Evolutionary conservation across 208 protist species (phyloP).

Genomic region (Leishmania mexicana): DNA sequence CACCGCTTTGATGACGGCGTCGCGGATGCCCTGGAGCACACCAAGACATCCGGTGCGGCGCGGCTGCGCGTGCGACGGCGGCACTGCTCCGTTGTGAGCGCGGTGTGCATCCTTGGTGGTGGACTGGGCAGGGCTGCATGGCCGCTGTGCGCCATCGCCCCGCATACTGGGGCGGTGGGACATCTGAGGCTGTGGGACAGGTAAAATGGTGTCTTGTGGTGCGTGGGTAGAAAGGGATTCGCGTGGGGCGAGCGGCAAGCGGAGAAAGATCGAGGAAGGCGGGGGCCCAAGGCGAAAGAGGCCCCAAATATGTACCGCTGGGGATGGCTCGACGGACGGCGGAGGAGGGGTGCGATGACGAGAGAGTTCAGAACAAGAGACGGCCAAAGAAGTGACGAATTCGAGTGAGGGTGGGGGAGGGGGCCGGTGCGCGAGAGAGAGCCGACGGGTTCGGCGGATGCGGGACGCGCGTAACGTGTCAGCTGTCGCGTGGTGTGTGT

Average conservation of each 20-base stretch:
- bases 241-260: no score
- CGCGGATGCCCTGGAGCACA: not conserved
- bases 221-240: not conserved
- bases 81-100: not conserved
- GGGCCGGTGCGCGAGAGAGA: not conserved
- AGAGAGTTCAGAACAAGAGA: not conserved
- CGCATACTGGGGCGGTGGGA: not conserved
- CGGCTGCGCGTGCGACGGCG: constrained; percentile 3
- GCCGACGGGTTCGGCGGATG: not conserved
- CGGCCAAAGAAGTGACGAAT: not conserved
- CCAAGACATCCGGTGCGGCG: constrained; percentile 5
- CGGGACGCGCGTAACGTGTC: not conserved
- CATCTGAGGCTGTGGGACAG: not conserved
- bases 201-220: not conserved
- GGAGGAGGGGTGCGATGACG: not conserved
- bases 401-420: not conserved
- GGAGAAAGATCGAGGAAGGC: not conserved
- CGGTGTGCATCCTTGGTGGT: not conserved
- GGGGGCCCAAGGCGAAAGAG: not conserved
- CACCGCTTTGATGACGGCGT: not conserved
- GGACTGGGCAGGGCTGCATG: no score
- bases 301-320: not conserved
- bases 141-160: no score
- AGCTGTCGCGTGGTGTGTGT: not conserved
- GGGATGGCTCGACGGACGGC: not conserved